Evolutionary conservation across 2,329 filamentous ascomycete genomes (phyloP).

Genomic region (Colletotrichum echinochloae): DNA sequence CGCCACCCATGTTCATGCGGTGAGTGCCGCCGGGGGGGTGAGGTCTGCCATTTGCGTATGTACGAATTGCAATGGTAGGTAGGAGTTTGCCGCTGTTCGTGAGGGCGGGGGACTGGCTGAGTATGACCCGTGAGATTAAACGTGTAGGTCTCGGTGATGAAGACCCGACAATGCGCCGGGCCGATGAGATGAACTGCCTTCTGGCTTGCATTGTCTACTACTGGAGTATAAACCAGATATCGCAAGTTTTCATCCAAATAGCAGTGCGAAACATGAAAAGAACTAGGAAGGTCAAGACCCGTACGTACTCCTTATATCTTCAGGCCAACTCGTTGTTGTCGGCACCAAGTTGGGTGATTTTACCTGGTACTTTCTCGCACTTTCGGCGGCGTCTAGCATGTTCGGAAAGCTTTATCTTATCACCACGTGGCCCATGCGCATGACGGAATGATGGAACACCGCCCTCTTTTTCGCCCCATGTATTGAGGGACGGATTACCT

Average conservation of each 20-base stretch:
- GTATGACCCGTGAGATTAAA: slow-evolving; percentile 28
- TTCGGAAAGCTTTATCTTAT: slow-evolving; percentile 44
- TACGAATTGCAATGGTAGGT: slow-evolving; percentile 58
- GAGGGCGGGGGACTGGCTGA: slow-evolving; percentile 21
- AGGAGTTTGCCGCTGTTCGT: slow-evolving; percentile 46
- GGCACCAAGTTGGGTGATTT: slow-evolving; percentile 21
- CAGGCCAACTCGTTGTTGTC: slow-evolving; percentile 5
- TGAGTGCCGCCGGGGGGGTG: slow-evolving; percentile 93
- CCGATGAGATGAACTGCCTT: slow-evolving; percentile 53
- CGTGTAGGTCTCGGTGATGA: slow-evolving; percentile 47
- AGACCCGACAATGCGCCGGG: slow-evolving; percentile 52
- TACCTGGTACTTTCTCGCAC: slow-evolving; percentile 55
- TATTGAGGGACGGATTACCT: neutral
- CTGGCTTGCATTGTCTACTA: slow-evolving; percentile 55
- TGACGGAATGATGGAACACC: slow-evolving; percentile 8
- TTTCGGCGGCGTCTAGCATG: slow-evolving; percentile 47
- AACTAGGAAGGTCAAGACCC: neutral
- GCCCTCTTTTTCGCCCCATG: neutral
- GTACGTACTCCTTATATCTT: slow-evolving; percentile 18
- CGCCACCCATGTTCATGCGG: slow-evolving; percentile 86
- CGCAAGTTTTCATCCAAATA: neutral
- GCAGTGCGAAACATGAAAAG: neutral
- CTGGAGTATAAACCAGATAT: slow-evolving; percentile 2
- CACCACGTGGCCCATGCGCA: slow-evolving; percentile 50
- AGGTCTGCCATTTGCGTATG: slow-evolving; percentile 78